phyloP scores from a whole-genome alignment of 306 rosid genomes.

The Quercus rubra region DNA sequence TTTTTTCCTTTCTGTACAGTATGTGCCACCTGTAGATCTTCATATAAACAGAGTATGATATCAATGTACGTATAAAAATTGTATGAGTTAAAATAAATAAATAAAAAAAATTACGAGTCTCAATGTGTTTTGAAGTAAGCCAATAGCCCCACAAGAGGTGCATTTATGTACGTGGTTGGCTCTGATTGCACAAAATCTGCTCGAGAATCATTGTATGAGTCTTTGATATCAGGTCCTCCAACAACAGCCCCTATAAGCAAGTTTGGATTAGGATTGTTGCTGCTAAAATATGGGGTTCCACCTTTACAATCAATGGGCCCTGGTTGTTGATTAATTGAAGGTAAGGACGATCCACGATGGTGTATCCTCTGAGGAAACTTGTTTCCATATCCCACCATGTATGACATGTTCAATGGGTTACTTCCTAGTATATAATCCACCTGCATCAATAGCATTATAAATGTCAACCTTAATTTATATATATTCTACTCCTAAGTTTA shows the following conservation, averaged over 20 bases:
- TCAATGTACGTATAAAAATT: background rate
- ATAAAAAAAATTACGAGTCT: background rate
- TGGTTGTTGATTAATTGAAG: constrained; percentile 27
- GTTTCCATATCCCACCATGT: constrained; percentile 59
- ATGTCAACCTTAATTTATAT: background rate
- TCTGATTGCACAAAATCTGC: constrained; percentile 45
- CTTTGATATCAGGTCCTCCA: constrained; percentile 48
- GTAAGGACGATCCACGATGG: constrained; percentile 51
- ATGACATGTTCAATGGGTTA: constrained; percentile 56
- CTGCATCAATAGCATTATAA: constrained; percentile 18
- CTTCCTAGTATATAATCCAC: constrained; percentile 60
- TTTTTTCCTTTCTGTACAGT: background rate
- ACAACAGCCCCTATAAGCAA: constrained; percentile 52
- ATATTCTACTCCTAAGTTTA: too few relatives aligned
- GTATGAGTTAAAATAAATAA: background rate
- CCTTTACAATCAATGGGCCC: constrained; percentile 28
- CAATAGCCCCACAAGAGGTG: constrained; percentile 57
- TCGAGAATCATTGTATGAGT: constrained; percentile 48
- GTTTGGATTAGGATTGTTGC: constrained; percentile 49
- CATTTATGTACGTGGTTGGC: constrained; percentile 63
- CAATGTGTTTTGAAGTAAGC: constrained; percentile 48
- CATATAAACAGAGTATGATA: background rate
- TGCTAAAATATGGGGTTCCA: constrained; percentile 33
- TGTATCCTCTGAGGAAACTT: constrained; percentile 48
- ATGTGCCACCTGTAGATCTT: too few relatives aligned